Base-by-base conservation (phyloP, 495 filamentous ascomycete species). In the Aspergillus haitiensis region DNA sequence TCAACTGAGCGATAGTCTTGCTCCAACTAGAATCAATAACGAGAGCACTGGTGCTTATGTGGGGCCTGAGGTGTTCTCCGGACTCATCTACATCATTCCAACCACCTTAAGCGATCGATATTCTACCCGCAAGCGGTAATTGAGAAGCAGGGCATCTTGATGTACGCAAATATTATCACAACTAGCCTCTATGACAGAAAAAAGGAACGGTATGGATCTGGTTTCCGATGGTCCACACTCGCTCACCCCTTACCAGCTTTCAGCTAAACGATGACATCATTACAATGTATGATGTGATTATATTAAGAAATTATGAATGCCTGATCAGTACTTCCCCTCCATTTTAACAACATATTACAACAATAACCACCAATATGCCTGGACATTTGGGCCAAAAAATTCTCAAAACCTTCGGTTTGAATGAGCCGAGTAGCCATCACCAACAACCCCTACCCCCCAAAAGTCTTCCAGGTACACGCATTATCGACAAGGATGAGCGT, bases 401-500 rank as follows among this genome's bases (percentile, higher is more conserved):
- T 11, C 65, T 78, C 48, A 69, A 72, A 12, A 66, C 59, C 33
- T 58, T 78, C 5, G 71, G 71, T 13, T 33, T 70, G 8, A 61
- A 67, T 15, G 58, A 71, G 44, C 57, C 47, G 35, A 36, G 62
- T 47, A 47, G 47, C 16, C 54, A 62, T 8, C 42, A 42, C 15
- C 42, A 56, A 35, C 42, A 50, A 12, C 27, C 57, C 7, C 57
- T 31, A 12, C 44, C 40, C 11, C 54, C 40, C 3, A 11, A 34
- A 21, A 51, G 47, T 34, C 59, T 65, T 11, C 65, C 64, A 6
- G 70, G 71, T 37, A 61, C 62, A 18, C 58, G 61, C 9, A 13
- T 64, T 7, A 58, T 78, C 55, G 66, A 76, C 62, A 59, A 73
- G 46, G 74, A 78, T 31, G 77, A 79, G 51, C 75, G 73, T 33